Evolutionary conservation across 2,329 filamentous ascomycete genomes (phyloP).

Genomic region (Fusarium sororula): DNA sequence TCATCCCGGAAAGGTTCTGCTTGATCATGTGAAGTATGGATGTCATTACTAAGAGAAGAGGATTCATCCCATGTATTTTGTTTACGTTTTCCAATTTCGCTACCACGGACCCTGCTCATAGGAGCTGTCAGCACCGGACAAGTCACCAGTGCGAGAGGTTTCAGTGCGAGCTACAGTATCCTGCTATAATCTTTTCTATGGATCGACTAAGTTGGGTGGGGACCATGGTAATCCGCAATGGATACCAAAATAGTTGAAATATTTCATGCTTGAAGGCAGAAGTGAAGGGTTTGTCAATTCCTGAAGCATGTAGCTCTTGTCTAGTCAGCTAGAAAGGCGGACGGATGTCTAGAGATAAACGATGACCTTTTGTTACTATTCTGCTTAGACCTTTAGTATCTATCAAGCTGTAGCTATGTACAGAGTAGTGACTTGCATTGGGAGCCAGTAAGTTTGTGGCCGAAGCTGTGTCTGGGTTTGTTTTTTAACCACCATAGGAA

Average conservation of each 20-base stretch:
- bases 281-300: neutral
- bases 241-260: constrained; percentile 10
- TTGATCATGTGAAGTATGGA: neutral
- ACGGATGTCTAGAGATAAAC: neutral
- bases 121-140: constrained; percentile 6
- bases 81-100: constrained; percentile 4
- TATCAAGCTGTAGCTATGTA: constrained; percentile 13
- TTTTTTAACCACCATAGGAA: neutral
- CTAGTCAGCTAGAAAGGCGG: neutral
- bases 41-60: neutral
- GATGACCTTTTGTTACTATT: neutral
- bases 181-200: neutral
- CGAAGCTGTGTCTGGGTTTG: neutral
- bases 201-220: neutral
- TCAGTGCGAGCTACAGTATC: neutral
- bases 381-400: neutral
- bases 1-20: neutral
- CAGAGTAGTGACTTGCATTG: neutral
- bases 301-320: neutral
- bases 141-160: neutral
- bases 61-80: neutral
- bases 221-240: neutral
- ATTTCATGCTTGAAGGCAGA: neutral
- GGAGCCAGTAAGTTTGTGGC: neutral
- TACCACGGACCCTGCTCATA: constrained; percentile 7